Conservation (phyloP, 352 stramenopile species). For the Phytophthora aleatoria region DNA sequence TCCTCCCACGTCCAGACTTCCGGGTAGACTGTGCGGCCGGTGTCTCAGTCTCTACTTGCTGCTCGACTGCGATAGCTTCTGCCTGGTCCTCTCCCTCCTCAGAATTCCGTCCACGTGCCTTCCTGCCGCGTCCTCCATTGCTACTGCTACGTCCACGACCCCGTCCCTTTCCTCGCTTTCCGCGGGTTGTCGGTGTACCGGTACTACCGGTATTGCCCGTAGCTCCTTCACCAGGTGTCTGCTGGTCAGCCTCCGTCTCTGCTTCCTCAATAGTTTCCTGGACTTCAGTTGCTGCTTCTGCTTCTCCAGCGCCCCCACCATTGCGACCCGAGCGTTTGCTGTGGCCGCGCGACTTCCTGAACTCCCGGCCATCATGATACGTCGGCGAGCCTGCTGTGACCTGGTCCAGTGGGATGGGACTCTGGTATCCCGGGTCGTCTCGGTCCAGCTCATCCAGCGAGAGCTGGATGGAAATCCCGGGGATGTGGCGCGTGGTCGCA, state of each 20-base stretch:
- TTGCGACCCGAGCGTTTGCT: constrained; percentile 27
- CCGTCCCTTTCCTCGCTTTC: constrained; percentile 46
- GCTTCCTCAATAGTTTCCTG: constrained; percentile 17
- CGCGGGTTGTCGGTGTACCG: constrained; percentile 22
- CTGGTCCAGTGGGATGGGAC: constrained; percentile 64
- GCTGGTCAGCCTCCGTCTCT: constrained; percentile 12
- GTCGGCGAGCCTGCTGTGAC: constrained; percentile 44
- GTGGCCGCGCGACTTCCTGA: constrained; percentile 34
- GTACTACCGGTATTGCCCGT: neutral
- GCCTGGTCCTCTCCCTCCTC: constrained; percentile 23
- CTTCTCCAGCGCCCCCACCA: constrained; percentile 13
- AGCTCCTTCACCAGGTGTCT: constrained; percentile 16
- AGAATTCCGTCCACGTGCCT: constrained; percentile 22
- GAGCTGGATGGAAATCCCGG: constrained; percentile 76
- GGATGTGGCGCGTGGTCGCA: constrained; percentile 72
- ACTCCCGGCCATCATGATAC: constrained; percentile 40
- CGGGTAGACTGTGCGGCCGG: constrained; percentile 11
- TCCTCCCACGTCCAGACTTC: constrained; percentile 29
- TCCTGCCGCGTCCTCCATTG: constrained; percentile 33
- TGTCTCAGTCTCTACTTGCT: constrained; percentile 25
- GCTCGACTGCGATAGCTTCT: constrained; percentile 19
- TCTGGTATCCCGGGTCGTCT: constrained; percentile 71
- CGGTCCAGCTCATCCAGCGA: constrained; percentile 69
- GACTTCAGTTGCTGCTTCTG: constrained; percentile 2
- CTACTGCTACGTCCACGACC: constrained; percentile 37